A percentile compares a stretch with the other conserved stretches of the same genome.
Evolutionary conservation across 1,284 basidiomycete genomes (phyloP).

Genomic region (Ganoderma sinense): DNA sequence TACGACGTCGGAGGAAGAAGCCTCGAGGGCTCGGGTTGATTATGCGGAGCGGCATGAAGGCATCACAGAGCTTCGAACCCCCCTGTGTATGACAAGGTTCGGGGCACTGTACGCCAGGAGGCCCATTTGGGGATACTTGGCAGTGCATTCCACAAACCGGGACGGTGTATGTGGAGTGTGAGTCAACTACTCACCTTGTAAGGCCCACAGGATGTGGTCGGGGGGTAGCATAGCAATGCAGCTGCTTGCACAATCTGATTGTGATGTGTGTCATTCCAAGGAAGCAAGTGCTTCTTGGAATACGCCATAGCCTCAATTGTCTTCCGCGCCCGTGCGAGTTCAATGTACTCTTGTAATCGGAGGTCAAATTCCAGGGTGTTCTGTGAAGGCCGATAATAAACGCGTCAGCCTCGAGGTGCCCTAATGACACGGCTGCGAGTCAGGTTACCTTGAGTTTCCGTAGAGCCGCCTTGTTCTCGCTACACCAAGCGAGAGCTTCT

Average conservation of each 20-base stretch:
- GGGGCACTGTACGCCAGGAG: background rate
- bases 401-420: background rate
- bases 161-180: background rate
- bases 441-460: conserved; percentile 83
- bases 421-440: background rate
- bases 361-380: conserved; percentile 96
- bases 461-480: conserved; percentile 92
- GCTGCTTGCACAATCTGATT: conserved; percentile 81
- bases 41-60: background rate
- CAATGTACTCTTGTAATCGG: conserved; percentile 95
- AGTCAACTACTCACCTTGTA: conserved; percentile 61
- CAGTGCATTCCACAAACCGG: background rate
- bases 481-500: conserved; percentile 94
- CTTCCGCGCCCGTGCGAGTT: conserved; percentile 80
- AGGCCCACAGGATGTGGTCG: conserved; percentile 69
- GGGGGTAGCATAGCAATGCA: conserved; percentile 78
- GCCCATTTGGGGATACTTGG: background rate
- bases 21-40: conserved; percentile 15
- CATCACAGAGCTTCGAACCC: background rate
- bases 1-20: background rate
- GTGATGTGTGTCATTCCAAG: conserved; percentile 86
- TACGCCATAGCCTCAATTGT: conserved; percentile 86
- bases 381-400: conserved; percentile 48
- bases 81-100: background rate
- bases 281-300: conserved; percentile 80